Percentiles rank a stretch among this genome's conserved stretches.
phyloP scores from a whole-genome alignment of 2,329 filamentous ascomycete genomes.

The Chaetomium olivaceum region DNA sequence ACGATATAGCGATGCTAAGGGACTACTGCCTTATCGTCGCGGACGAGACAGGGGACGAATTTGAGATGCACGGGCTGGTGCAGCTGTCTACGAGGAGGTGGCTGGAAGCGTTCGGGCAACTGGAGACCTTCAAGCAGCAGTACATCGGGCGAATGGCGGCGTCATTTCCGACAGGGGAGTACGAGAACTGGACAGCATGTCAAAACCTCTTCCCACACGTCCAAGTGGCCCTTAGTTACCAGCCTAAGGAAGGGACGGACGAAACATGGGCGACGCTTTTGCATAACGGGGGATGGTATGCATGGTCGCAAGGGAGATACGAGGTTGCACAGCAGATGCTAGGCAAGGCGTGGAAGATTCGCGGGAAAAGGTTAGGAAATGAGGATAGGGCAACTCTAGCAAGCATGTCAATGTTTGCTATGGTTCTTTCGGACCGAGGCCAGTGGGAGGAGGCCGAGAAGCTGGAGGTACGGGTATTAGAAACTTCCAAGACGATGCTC shows the following conservation, averaged over 20 bases:
- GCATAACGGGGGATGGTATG: slow-evolving; percentile 33
- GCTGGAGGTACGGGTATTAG: not conserved
- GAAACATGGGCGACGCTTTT: slow-evolving; percentile 31
- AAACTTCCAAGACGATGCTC: slow-evolving; percentile 18
- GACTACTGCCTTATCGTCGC: slow-evolving; percentile 42
- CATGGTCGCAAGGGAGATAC: slow-evolving; percentile 24
- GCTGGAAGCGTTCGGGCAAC: slow-evolving; percentile 34
- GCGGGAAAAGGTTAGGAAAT: slow-evolving; percentile 16
- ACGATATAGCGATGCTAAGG: slow-evolving; percentile 39
- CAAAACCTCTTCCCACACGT: slow-evolving; percentile 38
- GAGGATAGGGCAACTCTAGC: slow-evolving; percentile 21
- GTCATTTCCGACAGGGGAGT: slow-evolving; percentile 35
- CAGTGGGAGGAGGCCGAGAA: not conserved
- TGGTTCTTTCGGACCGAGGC: not conserved
- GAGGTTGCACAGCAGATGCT: slow-evolving; percentile 24
- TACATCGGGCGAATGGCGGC: slow-evolving; percentile 36
- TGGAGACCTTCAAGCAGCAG: slow-evolving; percentile 36
- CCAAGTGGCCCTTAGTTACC: slow-evolving; percentile 20
- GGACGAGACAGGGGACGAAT: slow-evolving; percentile 31
- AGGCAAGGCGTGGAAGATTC: slow-evolving; percentile 11
- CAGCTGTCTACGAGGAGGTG: slow-evolving; percentile 42
- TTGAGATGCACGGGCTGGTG: slow-evolving; percentile 48
- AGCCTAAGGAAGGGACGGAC: slow-evolving; percentile 19
- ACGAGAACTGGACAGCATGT: slow-evolving; percentile 39
- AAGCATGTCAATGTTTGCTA: slow-evolving; percentile 11